Conservation (phyloP, 1,284 basidiomycete genomes). For the Pterulicium gracile region DNA sequence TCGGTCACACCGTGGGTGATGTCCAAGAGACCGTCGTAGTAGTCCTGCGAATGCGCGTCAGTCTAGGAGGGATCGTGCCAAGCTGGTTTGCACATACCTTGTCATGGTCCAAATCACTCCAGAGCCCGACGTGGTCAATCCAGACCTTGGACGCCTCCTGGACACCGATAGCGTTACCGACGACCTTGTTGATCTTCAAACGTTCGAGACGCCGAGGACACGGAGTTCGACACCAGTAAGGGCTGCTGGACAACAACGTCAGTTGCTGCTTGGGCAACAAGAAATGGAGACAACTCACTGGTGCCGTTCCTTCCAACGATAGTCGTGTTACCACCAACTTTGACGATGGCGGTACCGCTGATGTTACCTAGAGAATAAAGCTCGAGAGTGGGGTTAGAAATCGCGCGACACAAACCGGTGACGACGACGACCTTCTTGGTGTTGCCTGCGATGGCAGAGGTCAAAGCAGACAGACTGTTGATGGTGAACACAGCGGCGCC, state of each 20-base stretch:
- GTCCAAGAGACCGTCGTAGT: slow-evolving; percentile 30
- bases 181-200: slow-evolving; percentile 39
- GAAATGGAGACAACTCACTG: too few relatives aligned
- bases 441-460: slow-evolving; percentile 28
- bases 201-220: slow-evolving; percentile 28
- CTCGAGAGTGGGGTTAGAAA: too few relatives aligned
- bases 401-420: slow-evolving; percentile 22
- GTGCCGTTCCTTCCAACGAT: slow-evolving; percentile 23
- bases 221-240: slow-evolving; percentile 31
- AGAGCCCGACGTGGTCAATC: slow-evolving; percentile 35
- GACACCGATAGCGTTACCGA: slow-evolving; percentile 32
- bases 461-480: slow-evolving; percentile 28
- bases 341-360: slow-evolving; percentile 28
- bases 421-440: slow-evolving; percentile 35
- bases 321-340: slow-evolving; percentile 33
- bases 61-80: too few relatives aligned
- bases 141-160: slow-evolving; percentile 31
- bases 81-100: too few relatives aligned
- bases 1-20: slow-evolving; percentile 14
- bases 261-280: too few relatives aligned
- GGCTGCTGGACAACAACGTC: too few relatives aligned
- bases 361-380: slow-evolving; percentile 33
- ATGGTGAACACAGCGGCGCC: slow-evolving; percentile 32
- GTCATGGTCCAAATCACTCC: slow-evolving; percentile 31
- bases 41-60: slow-evolving; percentile 17